phyloP scores from a whole-genome alignment of 768 basidiomycete genomes.

The Serendipita vermifera region DNA sequence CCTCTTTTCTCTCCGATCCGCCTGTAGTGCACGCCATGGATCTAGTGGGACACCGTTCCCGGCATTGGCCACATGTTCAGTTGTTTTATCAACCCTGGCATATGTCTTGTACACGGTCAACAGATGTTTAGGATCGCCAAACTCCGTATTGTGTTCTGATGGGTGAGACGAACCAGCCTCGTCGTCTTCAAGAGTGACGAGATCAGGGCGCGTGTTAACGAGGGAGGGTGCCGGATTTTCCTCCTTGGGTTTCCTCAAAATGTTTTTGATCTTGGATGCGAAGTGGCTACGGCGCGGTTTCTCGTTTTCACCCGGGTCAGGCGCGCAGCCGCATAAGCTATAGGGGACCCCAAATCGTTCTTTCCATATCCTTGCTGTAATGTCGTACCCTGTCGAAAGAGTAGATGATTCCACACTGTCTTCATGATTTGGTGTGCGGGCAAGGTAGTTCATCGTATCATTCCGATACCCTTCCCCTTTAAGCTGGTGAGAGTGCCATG shows the following conservation, averaged over 20 bases:
- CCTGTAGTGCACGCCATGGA: too few relatives aligned
- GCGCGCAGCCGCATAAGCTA: slow-evolving; percentile 4
- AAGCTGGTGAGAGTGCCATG: slow-evolving; percentile 16
- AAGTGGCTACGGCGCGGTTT: too few relatives aligned
- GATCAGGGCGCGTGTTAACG: neutral
- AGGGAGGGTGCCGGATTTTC: neutral
- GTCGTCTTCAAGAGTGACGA: neutral
- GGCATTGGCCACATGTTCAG: too few relatives aligned
- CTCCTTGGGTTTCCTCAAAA: too few relatives aligned
- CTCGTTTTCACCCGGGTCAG: too few relatives aligned
- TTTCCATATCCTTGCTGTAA: neutral
- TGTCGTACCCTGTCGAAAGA: neutral
- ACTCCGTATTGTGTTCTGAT: slow-evolving; percentile 9
- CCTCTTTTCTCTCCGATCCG: too few relatives aligned
- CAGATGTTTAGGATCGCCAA: too few relatives aligned
- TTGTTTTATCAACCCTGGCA: too few relatives aligned
- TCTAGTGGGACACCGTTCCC: too few relatives aligned
- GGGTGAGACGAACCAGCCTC: slow-evolving; percentile 4
- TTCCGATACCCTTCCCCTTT: slow-evolving; percentile 10
- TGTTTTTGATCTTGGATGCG: too few relatives aligned
- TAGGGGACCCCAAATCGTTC: slow-evolving; percentile 2
- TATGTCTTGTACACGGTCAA: too few relatives aligned
- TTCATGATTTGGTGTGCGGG: slow-evolving; percentile 12
- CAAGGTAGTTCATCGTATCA: neutral
- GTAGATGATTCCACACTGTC: slow-evolving; percentile 10